phyloP scores from a whole-genome alignment of 1,284 basidiomycete genomes.

The Ceratobasidium sp. region DNA sequence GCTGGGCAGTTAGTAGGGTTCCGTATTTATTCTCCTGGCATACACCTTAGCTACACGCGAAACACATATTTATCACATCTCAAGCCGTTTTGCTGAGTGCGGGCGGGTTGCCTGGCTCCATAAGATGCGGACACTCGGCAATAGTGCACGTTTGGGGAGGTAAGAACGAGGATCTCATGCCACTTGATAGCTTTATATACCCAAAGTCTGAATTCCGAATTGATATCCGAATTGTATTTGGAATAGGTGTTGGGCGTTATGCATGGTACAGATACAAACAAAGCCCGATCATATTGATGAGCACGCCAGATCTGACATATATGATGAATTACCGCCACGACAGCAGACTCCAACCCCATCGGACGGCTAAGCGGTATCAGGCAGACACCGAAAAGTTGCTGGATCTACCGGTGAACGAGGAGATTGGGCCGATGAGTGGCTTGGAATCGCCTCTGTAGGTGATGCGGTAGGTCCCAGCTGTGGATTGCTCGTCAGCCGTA shows the following conservation, averaged over 20 bases:
- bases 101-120: not conserved
- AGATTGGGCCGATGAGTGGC: conserved; percentile 68
- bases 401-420: conserved; percentile 72
- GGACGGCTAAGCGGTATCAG: not conserved
- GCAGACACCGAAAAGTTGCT: conserved; percentile 69
- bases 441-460: conserved; percentile 82
- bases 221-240: conserved; percentile 44
- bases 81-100: not conserved
- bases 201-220: conserved; percentile 39
- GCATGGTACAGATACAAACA: conserved; percentile 8
- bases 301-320: not conserved
- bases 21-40: conserved; percentile 9
- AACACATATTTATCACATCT: conserved; percentile 7
- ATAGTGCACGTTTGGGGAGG: not conserved
- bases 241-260: conserved; percentile 14
- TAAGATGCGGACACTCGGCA: not conserved
- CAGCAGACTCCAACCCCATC: not conserved
- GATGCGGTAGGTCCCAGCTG: conserved; percentile 68
- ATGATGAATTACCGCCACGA: not conserved
- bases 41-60: not conserved
- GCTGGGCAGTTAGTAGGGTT: not conserved
- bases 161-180: not conserved
- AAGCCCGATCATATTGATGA: conserved; percentile 22
- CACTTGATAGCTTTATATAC: conserved; percentile 35
- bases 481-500: not conserved